phyloP scores from a whole-genome alignment of 2,329 filamentous ascomycete genomes.

The Trichoderma sp. region DNA sequence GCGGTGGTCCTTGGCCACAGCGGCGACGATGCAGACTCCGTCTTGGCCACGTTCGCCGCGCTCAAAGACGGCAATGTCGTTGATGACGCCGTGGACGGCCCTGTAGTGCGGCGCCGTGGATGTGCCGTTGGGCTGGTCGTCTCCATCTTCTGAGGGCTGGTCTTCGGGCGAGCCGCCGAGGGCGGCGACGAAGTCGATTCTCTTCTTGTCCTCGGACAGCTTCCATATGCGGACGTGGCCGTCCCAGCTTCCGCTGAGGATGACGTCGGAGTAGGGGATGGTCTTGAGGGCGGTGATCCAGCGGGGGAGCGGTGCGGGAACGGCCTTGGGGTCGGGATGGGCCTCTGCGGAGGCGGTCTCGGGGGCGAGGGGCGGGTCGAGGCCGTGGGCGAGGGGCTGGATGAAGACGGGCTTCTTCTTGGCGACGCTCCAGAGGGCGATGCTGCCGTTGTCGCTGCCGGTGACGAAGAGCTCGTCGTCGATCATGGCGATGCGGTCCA shows the following conservation, averaged over 20 bases:
- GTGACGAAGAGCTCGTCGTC: conserved; percentile 90
- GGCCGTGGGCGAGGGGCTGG: conserved; percentile 78
- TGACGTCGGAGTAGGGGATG: conserved; percentile 85
- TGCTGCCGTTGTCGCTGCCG: conserved; percentile 84
- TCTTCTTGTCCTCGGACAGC: conserved; percentile 79
- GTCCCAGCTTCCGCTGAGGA: conserved; percentile 91
- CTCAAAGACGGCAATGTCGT: conserved; percentile 86
- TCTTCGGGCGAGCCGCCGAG: conserved; percentile 47
- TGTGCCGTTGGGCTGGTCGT: background rate
- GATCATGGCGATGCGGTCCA: conserved; percentile 89
- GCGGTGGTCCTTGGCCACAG: conserved; percentile 81
- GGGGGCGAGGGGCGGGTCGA: conserved; percentile 70
- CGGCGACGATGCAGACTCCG: conserved; percentile 82
- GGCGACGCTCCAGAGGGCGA: conserved; percentile 84
- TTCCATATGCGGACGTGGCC: conserved; percentile 85
- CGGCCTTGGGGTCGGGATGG: conserved; percentile 60
- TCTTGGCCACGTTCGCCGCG: conserved; percentile 74
- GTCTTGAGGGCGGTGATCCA: conserved; percentile 89
- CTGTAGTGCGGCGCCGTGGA: conserved; percentile 36
- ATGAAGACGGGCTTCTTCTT: conserved; percentile 94
- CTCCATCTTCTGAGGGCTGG: background rate
- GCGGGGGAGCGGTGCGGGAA: conserved; percentile 69
- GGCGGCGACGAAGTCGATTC: conserved; percentile 71
- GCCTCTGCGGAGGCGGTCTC: conserved; percentile 73
- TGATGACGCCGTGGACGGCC: conserved; percentile 74